A percentile compares a stretch with the other conserved stretches of the same genome.
phyloP scores from a whole-genome alignment of 371 early-diverging fungal genomes.

The Rhizopus sp. region DNA sequence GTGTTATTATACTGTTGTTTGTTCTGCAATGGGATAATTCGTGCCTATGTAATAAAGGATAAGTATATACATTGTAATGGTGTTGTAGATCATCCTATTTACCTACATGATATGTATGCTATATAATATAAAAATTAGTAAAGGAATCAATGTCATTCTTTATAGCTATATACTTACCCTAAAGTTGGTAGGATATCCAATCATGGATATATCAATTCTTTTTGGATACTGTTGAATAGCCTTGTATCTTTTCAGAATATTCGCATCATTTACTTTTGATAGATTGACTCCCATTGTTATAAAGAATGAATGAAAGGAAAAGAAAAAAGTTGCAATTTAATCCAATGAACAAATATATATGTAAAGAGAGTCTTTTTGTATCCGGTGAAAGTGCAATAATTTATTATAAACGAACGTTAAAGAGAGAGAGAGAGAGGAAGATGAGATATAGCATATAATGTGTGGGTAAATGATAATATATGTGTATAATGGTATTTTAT shows the following conservation, averaged over 20 bases:
- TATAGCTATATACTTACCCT: not conserved
- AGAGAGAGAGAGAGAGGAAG: too few relatives aligned
- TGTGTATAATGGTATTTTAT: not conserved
- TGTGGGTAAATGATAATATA: constrained; percentile 18
- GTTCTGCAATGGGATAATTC: not conserved
- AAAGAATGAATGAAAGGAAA: not conserved
- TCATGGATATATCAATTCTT: constrained; percentile 6
- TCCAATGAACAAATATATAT: too few relatives aligned
- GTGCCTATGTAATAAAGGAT: not conserved
- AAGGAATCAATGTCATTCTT: not conserved
- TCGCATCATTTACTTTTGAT: not conserved
- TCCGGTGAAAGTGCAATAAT: too few relatives aligned
- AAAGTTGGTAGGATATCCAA: constrained; percentile 4
- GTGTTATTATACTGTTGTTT: not conserved
- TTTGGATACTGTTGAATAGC: not conserved
- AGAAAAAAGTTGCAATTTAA: too few relatives aligned
- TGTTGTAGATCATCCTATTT: not conserved
- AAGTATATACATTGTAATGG: not conserved
- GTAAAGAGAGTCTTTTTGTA: too few relatives aligned
- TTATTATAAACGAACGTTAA: too few relatives aligned
- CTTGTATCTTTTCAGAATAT: not conserved
- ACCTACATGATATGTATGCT: constrained; percentile 6
- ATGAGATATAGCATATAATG: too few relatives aligned
- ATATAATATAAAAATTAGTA: not conserved
- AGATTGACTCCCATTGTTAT: not conserved